Percentiles rank a stretch among this genome's conserved stretches.
Evolutionary conservation across 495 filamentous ascomycete species (phyloP).

Genomic region (Ramalina intermedia): DNA sequence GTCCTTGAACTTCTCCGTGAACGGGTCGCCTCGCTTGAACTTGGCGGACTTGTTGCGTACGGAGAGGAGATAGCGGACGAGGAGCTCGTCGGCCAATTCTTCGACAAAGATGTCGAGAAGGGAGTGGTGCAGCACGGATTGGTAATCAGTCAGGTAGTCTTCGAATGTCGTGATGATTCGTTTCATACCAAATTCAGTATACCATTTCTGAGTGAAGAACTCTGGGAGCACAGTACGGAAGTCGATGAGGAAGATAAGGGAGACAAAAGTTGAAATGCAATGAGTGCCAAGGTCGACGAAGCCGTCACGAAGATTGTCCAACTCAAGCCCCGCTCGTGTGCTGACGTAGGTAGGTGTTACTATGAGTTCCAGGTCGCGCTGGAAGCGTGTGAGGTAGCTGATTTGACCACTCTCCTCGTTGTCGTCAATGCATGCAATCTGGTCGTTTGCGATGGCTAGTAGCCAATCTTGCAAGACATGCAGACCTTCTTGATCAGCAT

Average conservation of each 20-base stretch:
- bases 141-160: conserved; percentile 83
- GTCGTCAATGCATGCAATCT: conserved; percentile 95
- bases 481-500: conserved; percentile 58
- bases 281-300: conserved; percentile 89
- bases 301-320: conserved; percentile 64
- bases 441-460: conserved; percentile 93
- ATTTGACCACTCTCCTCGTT: conserved; percentile 51
- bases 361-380: conserved; percentile 56
- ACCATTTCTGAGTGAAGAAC: conserved; percentile 87
- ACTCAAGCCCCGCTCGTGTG: conserved; percentile 49
- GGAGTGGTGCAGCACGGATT: conserved; percentile 61
- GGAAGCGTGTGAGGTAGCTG: conserved; percentile 71
- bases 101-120: conserved; percentile 80
- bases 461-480: conserved; percentile 83
- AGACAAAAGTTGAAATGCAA: conserved; percentile 72
- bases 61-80: conserved; percentile 69
- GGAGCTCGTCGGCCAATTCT: conserved; percentile 78
- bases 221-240: conserved; percentile 66
- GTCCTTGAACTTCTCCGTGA: conserved; percentile 78
- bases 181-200: conserved; percentile 63
- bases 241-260: conserved; percentile 75
- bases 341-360: conserved; percentile 71
- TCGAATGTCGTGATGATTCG: conserved; percentile 86
- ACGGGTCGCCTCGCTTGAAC: conserved; percentile 71
- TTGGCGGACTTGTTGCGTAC: conserved; percentile 84